Percentiles rank a stretch among this genome's conserved stretches.
Conservation (phyloP, 2,329 filamentous ascomycete genomes). For the Phyllachora maydis region DNA sequence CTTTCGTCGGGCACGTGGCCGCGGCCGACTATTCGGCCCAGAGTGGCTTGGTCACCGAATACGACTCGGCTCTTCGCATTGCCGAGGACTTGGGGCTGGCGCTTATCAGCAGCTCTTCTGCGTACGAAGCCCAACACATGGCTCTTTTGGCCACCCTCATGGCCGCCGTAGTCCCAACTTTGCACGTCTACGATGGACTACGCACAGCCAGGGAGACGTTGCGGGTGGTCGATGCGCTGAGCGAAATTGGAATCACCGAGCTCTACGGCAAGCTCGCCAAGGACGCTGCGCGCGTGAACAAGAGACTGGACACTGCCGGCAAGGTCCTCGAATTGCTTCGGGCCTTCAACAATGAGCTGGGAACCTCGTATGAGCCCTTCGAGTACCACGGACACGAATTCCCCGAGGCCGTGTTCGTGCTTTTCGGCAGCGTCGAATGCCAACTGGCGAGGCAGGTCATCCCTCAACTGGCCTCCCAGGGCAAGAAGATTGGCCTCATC, state of each 20-base stretch:
- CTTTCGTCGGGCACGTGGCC: slow-evolving; percentile 80
- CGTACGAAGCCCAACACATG: slow-evolving; percentile 88
- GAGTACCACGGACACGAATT: slow-evolving; percentile 77
- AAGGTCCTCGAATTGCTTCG: slow-evolving; percentile 49
- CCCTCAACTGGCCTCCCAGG: slow-evolving; percentile 47
- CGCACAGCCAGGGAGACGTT: slow-evolving; percentile 53
- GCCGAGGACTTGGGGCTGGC: slow-evolving; percentile 82
- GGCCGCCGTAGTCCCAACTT: slow-evolving; percentile 49
- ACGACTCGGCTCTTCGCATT: slow-evolving; percentile 56
- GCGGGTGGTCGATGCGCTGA: slow-evolving; percentile 49
- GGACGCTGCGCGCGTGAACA: slow-evolving; percentile 36
- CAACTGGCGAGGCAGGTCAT: slow-evolving; percentile 72
- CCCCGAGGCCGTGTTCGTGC: slow-evolving; percentile 68
- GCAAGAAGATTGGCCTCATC: slow-evolving; percentile 65
- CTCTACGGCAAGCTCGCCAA: slow-evolving; percentile 46
- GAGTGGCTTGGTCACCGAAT: slow-evolving; percentile 67
- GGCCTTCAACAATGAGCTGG: slow-evolving; percentile 74
- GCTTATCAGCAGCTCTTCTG: slow-evolving; percentile 65
- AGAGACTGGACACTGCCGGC: slow-evolving; percentile 51
- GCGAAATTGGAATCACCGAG: slow-evolving; percentile 38
- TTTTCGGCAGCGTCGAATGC: slow-evolving; percentile 81
- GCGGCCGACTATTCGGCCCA: slow-evolving; percentile 63
- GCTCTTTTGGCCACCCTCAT: slow-evolving; percentile 53
- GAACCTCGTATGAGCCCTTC: slow-evolving; percentile 80
- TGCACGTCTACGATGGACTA: slow-evolving; percentile 65